Evolutionary conservation across 768 basidiomycete genomes (phyloP), one percentile per base, ranked within the genome.

Genomic region (Serendipita vermifera): DNA sequence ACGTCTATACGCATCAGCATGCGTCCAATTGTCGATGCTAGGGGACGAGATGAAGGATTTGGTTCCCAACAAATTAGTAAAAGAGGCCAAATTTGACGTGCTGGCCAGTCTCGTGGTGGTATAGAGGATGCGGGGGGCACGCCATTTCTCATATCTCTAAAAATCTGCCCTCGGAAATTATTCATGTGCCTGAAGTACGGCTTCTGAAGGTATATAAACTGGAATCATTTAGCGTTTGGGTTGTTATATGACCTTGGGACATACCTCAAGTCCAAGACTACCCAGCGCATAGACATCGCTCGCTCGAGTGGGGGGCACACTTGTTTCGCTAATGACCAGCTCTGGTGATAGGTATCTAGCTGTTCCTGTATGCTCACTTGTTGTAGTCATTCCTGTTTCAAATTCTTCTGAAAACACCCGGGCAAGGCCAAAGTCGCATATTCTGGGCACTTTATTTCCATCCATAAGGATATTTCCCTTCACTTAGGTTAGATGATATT

Each of bases 221-320:
- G 15, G 15, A n/a, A 41, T 17, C 5, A 17, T 6, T 9, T 7
- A 20, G 17, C 17, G 39, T 5, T 26, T 5, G 17, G 17, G 9
- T 20, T 41, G 9, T 41, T 6, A 20, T 6, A 5, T 41, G 6
- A 7, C 3, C 7, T 7, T 41, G 15, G 39, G 39, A 41, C 17
- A 41, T 7, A n/a, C 17, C 39, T 41, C 15, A 41, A 17, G 5
- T 41, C 39, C 15, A 41, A 41, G 17, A 41, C 39, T 20, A 7
- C 39, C 39, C 39, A 41, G 27, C 26, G 39, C 39, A 41, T 41
- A n/a, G 6, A 41, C 39, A 41, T 41, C 39, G 27, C 39, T 41
- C 7, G 5, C 39, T n/a, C 7, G 9, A 1, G 39, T 41, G 39
- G 39, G 39, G 9, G 7, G 17, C 5, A 7, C 39, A 17, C 17